Evolutionary conservation across 2,329 filamentous ascomycete species (phyloP), one percentile per base, ranked within the genome.

Genomic region (Metarhizium humberi): DNA sequence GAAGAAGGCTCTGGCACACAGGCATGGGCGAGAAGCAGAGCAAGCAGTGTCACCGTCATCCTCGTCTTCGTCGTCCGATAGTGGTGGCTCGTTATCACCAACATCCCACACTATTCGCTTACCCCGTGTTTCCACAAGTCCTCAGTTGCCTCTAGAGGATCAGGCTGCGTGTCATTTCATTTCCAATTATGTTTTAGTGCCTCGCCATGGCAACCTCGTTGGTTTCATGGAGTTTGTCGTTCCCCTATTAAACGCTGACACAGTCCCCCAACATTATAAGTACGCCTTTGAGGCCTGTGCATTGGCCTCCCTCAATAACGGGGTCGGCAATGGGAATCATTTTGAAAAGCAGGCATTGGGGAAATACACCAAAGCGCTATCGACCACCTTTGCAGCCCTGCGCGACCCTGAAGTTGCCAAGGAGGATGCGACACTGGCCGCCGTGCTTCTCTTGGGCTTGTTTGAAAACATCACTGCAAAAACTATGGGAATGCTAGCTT

Each of bases 381-480:
- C 73, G 0, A 70, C 72, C 6, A 80, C 79, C 0, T 80, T 81
- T 57, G 59, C 70, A 0, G 81, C 82, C 4, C 69, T 86, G 13
- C 71, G 73, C 55, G 75, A 82, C 55, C 75, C 78, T 0, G 70
- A 70, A 14, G 64, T 69, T 53, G 75, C 77, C 53, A 77, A 72
- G 56, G 69, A 75, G n/a, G 83, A 86, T 62, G 73, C 74, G 13
- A 84, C 82, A 0, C 62, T 86, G 13, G 82, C 79, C 2, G 75
- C 82, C 0, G 80, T 86, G 16, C 67, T 86, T 36, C 68, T 86
- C 56, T 64, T 86, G 30, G 79, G 81, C 0, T 69, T 85, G 25
- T 86, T 82, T 57, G 83, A 86, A 68, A 80, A 75, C 55, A 82
- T 85, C 48, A 77, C 77, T 0, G 77, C 79, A 13, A 78, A 76